Evolutionary conservation across 805 yeast species (phyloP).

Genomic region (Starmerella bombi): DNA sequence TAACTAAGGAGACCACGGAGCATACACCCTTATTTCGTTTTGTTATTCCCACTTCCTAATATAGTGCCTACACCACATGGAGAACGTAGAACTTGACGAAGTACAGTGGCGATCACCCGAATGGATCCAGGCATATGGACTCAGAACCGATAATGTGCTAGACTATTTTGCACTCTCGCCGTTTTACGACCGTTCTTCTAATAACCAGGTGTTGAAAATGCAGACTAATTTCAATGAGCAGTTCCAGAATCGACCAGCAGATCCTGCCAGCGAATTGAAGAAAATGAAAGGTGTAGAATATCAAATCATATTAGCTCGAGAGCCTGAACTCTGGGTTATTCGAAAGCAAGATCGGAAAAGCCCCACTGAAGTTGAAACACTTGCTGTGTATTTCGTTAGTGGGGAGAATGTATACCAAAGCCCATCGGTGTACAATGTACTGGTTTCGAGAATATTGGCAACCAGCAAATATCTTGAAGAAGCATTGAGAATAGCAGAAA

Average conservation of each 20-base stretch:
- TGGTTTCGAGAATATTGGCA: constrained; percentile 56
- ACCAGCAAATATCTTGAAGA: constrained; percentile 34
- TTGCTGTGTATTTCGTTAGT: constrained; percentile 73
- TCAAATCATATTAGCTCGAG: constrained; percentile 56
- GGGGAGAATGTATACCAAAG: constrained; percentile 91
- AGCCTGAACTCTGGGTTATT: constrained; percentile 88
- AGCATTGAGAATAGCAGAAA: constrained; percentile 36
- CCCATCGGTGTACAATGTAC: constrained; percentile 58
- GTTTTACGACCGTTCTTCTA: constrained; percentile 84
- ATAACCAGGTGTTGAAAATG: constrained; percentile 90
- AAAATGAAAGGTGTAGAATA: constrained; percentile 83
- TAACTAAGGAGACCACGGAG: background rate
- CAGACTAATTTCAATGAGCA: constrained; percentile 71
- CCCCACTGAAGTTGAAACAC: constrained; percentile 34
- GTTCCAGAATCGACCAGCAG: constrained; percentile 27
- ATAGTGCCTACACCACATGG: too few relatives aligned
- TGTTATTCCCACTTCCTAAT: too few relatives aligned
- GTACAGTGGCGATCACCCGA: constrained; percentile 96
- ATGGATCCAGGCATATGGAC: constrained; percentile 78
- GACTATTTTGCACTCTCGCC: constrained; percentile 93
- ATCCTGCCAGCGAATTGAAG: constrained; percentile 43
- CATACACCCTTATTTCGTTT: too few relatives aligned
- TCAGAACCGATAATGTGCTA: constrained; percentile 76
- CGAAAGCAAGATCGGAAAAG: constrained; percentile 61
- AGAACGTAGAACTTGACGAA: constrained; percentile 46